phyloP scores from a whole-genome alignment of 495 filamentous ascomycete genomes.

The Xeromyces bisporus region DNA sequence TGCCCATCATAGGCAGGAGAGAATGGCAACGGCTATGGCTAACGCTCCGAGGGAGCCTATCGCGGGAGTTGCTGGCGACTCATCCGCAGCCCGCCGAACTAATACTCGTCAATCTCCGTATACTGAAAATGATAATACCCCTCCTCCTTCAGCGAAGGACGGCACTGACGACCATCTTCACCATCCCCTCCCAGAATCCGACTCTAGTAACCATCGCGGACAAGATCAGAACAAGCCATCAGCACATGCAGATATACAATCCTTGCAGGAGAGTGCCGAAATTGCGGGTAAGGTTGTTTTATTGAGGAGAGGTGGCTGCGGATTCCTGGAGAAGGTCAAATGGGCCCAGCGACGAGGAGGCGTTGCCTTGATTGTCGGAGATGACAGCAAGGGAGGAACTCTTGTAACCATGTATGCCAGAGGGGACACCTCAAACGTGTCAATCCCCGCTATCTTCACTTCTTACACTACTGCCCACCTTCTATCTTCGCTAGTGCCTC shows the following conservation, averaged over 20 bases:
- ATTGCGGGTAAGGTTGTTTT: conserved; percentile 86
- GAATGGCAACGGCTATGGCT: conserved; percentile 11
- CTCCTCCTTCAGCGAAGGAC: conserved; percentile 37
- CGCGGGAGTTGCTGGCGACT: conserved; percentile 11
- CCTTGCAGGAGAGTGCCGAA: conserved; percentile 82
- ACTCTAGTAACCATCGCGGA: conserved; percentile 25
- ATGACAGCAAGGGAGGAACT: conserved; percentile 69
- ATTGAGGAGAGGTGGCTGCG: conserved; percentile 82
- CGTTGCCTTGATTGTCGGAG: conserved; percentile 80
- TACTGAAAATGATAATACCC: conserved; percentile 8
- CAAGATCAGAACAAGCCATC: conserved; percentile 27
- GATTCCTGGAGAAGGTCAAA: conserved; percentile 91
- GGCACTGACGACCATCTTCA: conserved; percentile 89
- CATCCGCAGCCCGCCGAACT: conserved; percentile 4
- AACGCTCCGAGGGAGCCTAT: conserved; percentile 15
- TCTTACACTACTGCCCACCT: conserved; percentile 89
- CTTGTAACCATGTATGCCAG: conserved; percentile 94
- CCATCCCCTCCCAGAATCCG: conserved; percentile 38
- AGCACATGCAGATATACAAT: conserved; percentile 83
- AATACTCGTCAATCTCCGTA: conserved; percentile 11
- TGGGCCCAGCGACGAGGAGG: conserved; percentile 89
- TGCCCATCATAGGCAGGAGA: conserved; percentile 16
- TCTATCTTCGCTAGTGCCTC: conserved; percentile 73
- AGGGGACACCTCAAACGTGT: conserved; percentile 86
- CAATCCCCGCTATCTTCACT: conserved; percentile 87